Percentiles rank a stretch among this genome's conserved stretches.
phyloP scores from a whole-genome alignment of 495 filamentous ascomycete species.

The Lentithecium fluviatile region DNA sequence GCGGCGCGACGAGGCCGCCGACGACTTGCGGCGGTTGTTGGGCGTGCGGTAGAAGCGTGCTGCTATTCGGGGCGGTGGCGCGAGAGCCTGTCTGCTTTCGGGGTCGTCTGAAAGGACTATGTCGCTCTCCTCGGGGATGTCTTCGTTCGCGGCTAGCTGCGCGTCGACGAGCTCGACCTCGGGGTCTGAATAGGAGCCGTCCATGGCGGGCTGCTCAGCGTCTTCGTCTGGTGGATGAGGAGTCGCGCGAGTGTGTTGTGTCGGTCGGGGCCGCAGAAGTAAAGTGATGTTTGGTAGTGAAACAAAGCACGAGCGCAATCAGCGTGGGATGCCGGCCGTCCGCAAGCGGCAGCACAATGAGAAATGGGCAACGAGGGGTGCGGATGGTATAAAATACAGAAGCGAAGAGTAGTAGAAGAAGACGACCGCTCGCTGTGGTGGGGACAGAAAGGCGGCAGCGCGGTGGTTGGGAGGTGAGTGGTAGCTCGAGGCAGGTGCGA shows the following conservation, averaged over 20 bases:
- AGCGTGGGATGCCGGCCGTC: constrained; percentile 9
- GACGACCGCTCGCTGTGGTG: neutral
- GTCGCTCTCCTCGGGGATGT: constrained; percentile 40
- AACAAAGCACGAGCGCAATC: constrained; percentile 29
- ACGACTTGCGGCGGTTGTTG: constrained; percentile 72
- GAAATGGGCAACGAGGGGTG: constrained; percentile 4
- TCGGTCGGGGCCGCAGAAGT: constrained; percentile 3
- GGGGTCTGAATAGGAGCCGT: constrained; percentile 24
- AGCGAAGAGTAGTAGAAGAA: constrained; percentile 27
- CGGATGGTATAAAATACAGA: constrained; percentile 29
- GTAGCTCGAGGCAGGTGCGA: neutral
- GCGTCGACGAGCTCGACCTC: constrained; percentile 19
- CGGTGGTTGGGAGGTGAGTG: neutral
- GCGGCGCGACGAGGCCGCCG: constrained; percentile 80
- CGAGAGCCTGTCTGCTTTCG: constrained; percentile 45
- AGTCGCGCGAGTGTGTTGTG: constrained; percentile 18
- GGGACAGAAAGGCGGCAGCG: neutral
- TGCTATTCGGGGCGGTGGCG: constrained; percentile 78
- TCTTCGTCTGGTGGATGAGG: neutral
- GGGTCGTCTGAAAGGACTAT: constrained; percentile 38
- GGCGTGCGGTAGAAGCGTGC: constrained; percentile 77
- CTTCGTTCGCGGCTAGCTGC: constrained; percentile 29
- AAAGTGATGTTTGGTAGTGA: constrained; percentile 21
- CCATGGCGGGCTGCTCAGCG: constrained; percentile 10
- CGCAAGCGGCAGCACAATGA: constrained; percentile 19